Evolutionary conservation across 257 asterid species (phyloP), one percentile per base, ranked within the genome.

Genomic region (Craterostigma plantagineum): DNA sequence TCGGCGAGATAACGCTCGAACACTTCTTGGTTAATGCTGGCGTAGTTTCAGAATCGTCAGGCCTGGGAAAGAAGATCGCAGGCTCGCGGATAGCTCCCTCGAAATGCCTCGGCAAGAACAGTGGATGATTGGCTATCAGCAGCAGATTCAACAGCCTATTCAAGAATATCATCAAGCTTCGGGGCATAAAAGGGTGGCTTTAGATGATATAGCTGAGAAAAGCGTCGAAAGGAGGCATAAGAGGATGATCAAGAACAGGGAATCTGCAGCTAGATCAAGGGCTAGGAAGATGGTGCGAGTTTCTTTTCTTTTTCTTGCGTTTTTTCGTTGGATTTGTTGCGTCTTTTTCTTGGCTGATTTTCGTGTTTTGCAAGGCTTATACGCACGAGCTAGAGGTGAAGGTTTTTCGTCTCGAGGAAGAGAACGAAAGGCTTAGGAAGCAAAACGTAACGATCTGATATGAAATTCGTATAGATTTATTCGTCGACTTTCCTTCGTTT

Each of bases 11-110:
- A 64, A 85, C 96, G 0, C 59, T 85, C 51, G 96, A 81, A 69
- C 94, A 81, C 43, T 85, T 85, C 71, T 66, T 85, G 91, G 83
- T 85, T 43, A 85, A 71, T 73, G 96, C 96, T 4, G 96, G 96
- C 50, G 76, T 81, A 14, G 92, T 77, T 50, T 77, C 79, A 48
- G 82, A 78, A 55, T 46, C 91, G 4, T 23, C 30, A 23, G 30
- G 4, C 30, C 36, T 57, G 8, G 59, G 56, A 8, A 64, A 45
- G 15, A 64, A 43, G n/a, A n/a, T 63, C 44, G 48, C 51, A 34
- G 73, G 62, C 18, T 37, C 62, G 4, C 63, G 38, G 61, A 55
- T 13, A 80, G 75, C 50, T 50, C 69, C 4, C 33, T 65, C 33
- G 57, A 57, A 10, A 16, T 59, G 49, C 62, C 64, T 11, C 73